Base-by-base conservation (phyloP, 805 yeast species). In the Metschnikowia cubensis region DNA sequence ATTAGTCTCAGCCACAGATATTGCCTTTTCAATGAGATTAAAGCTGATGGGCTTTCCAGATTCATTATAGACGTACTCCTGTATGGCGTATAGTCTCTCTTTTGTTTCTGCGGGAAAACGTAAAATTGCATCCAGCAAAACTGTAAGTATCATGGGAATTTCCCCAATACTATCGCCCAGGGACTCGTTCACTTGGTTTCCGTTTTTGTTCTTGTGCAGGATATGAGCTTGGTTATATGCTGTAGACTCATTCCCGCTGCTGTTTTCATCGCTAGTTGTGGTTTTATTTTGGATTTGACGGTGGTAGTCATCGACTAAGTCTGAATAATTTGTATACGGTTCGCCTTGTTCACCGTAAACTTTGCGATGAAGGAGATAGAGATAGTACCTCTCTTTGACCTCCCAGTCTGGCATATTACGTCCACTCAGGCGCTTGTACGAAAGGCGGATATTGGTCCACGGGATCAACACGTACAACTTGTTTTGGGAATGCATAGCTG, bases 261-360 rank as follows among this genome's bases (percentile, higher is more conserved):
- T n/a, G 15, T 22, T 21, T 6, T 22, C 14, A 7, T 4, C 17
- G 18, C 18, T 8, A 14, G 31, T 6, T 21, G 17, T 22, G 5
- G 14, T 15, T 22, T 20, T 2, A 6, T 22, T 22, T 8, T 21
- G 17, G 11, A 20, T 3, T 42, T 22, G 39, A 13, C 21, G 40
- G 22, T 48, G 40, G 35, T 35, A 54, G n/a, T 15, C n/a, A 15
- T 44, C 55, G 13, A 40, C 50, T 39, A 49, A 47, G 35, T 51
- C 56, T 14, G 20, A 36, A 32, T 54, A 57, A 35, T 55, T 52
- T 14, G 52, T 47, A 7, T 46, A 25, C 2, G 60, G 59, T 41
- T 57, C 60, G 2, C 59, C 60, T 14, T 35, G 32, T 8, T 40
- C 42, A 15, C 60, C 60, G 31, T 52, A 57, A 15, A 50, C 50